Conservation (phyloP, 225 moss, liverwort and hornwort species). For the Pseudoscleropodium purum region DNA sequence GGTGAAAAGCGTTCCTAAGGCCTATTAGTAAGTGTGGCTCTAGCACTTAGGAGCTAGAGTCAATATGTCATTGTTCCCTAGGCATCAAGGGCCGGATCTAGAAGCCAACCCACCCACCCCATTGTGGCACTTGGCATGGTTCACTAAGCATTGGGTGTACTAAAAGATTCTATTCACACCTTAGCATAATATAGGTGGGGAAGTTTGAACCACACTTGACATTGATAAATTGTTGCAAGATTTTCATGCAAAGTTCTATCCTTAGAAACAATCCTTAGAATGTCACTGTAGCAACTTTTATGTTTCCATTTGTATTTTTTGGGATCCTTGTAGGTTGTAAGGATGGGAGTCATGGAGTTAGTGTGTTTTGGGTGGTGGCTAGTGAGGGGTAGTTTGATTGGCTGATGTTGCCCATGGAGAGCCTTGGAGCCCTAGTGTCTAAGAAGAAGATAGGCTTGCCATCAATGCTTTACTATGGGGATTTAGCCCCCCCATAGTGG, state of each 20-base stretch:
- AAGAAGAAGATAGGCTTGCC: rapidly evolving
- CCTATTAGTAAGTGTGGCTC: too few relatives aligned
- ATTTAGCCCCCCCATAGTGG: rapidly evolving
- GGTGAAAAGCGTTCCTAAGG: too few relatives aligned
- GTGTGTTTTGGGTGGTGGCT: rapidly evolving
- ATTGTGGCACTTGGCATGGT: too few relatives aligned
- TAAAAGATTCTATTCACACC: too few relatives aligned
- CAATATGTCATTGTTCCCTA: too few relatives aligned
- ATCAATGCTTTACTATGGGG: rapidly evolving
- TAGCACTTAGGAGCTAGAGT: not conserved
- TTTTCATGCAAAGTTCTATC: not conserved
- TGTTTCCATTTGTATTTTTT: not conserved
- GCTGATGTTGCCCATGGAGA: rapidly evolving
- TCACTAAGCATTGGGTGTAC: too few relatives aligned
- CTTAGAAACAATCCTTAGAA: rapidly evolving
- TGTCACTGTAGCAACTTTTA: rapidly evolving
- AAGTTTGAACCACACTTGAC: rapidly evolving
- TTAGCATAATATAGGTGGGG: too few relatives aligned
- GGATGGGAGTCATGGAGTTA: not conserved
- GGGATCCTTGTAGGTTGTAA: rapidly evolving
- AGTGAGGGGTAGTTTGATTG: rapidly evolving
- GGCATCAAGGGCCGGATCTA: rapidly evolving
- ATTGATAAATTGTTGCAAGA: not conserved
- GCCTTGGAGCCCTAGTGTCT: rapidly evolving
- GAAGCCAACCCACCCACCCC: too few relatives aligned